These are phyloP conservation scores for Triticum aestivum DNA, from an alignment of 176 grass and related monocot genomes.

Conservation along the genomic window IWGSC_CS_RefSeq_v2.1 NC_057804.1:573522779-573523278, in stretches of 20 bases:
- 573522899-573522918: not conserved
- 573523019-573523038: not conserved
- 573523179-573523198: conserved; percentile 85
- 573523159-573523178: conserved; percentile 99
- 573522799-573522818: not conserved
- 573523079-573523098: conserved; percentile 25
- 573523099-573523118: conserved; percentile 62
- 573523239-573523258: conserved; percentile 92
- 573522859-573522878: not conserved
- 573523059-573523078: conserved; percentile 3
- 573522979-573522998: not conserved
- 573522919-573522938: not conserved
- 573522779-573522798: not conserved
- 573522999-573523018: not conserved
- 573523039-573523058: not conserved
- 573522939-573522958: not conserved
- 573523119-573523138: conserved; percentile 96
- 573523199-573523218: conserved; percentile 80
- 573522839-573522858: not conserved
- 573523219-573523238: conserved; percentile 95
- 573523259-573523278: conserved; percentile 99
- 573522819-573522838: conserved; percentile 16
- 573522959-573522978: conserved; percentile 10
- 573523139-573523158: conserved; percentile 82
- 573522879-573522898: not conserved